Percentiles rank a stretch among this genome's conserved stretches.
Conservation (phyloP, 1,284 basidiomycete genomes). For the Cutaneotrichosporon cutaneum region DNA sequence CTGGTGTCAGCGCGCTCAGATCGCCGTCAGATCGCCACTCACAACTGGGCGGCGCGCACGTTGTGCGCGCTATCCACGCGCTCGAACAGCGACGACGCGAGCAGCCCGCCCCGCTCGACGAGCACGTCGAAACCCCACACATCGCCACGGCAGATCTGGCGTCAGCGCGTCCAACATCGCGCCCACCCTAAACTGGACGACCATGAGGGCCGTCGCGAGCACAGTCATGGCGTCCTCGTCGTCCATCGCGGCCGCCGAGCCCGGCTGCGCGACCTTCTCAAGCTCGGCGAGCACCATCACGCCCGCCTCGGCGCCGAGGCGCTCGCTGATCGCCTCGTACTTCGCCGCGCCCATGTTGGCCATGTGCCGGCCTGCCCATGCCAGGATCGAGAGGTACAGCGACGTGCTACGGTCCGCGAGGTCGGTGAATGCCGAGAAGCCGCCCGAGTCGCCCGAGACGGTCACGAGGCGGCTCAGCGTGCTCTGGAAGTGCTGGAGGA, state of each 20-base stretch:
- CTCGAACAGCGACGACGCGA: neutral
- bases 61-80: conserved; percentile 3
- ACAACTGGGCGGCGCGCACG: conserved; percentile 1
- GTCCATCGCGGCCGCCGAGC: neutral
- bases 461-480: conserved; percentile 6
- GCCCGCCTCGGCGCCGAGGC: conserved; percentile 3
- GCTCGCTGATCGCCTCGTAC: conserved; percentile 6
- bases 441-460: neutral
- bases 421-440: conserved; percentile 4
- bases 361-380: conserved; percentile 2
- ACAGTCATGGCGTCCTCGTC: conserved; percentile 8
- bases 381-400: conserved; percentile 4
- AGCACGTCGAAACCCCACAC: conserved; percentile 5
- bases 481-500: conserved; percentile 1
- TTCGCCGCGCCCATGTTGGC: neutral
- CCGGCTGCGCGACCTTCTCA: neutral
- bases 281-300: neutral
- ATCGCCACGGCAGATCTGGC: neutral
- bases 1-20: neutral
- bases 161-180: neutral
- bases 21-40: too few relatives aligned
- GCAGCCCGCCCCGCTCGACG: neutral
- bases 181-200: conserved; percentile 6
- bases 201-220: conserved; percentile 4
- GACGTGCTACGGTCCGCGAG: conserved; percentile 2